phyloP scores from a whole-genome alignment of 495 filamentous ascomycete genomes.

The Hypoxylon trugodes region DNA sequence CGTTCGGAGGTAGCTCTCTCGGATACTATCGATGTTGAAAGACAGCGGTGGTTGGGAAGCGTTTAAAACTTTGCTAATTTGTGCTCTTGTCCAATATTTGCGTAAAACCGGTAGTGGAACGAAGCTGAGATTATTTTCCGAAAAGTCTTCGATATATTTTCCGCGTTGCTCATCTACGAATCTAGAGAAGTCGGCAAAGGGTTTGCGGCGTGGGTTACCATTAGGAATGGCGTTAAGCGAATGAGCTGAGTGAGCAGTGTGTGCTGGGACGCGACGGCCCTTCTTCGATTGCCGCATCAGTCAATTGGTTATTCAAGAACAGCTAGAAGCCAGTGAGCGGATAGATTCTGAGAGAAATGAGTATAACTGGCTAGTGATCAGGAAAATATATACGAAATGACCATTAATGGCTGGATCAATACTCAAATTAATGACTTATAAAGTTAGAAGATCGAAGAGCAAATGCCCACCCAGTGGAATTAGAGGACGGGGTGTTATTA shows the following conservation, averaged over 20 bases:
- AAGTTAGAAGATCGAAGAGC: too few species aligned
- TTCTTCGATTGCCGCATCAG: neutral
- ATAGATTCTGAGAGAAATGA: too few species aligned
- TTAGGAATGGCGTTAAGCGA: neutral
- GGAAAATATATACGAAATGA: too few species aligned
- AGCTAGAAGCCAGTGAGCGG: neutral
- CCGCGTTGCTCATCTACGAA: conserved; percentile 1
- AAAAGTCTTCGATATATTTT: conserved; percentile 10
- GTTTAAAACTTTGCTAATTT: conserved; percentile 19
- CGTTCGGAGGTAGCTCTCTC: conserved; percentile 26
- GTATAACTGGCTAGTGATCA: too few species aligned
- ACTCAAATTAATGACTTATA: too few species aligned
- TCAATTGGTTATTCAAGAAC: neutral
- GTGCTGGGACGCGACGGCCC: neutral
- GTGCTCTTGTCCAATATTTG: conserved; percentile 26
- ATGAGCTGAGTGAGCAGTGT: too few species aligned
- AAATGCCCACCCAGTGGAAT: neutral
- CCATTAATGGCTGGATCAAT: too few species aligned
- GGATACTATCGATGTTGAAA: conserved; percentile 15
- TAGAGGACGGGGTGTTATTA: neutral
- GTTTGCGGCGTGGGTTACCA: neutral
- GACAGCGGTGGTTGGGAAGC: conserved; percentile 7
- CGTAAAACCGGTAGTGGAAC: conserved; percentile 8
- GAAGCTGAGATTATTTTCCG: conserved; percentile 6
- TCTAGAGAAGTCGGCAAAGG: conserved; percentile 20